These are phyloP conservation scores for Acacia concinna DNA, from an alignment of 331 rosid genomes.

Conservation along the genomic window DNA sequence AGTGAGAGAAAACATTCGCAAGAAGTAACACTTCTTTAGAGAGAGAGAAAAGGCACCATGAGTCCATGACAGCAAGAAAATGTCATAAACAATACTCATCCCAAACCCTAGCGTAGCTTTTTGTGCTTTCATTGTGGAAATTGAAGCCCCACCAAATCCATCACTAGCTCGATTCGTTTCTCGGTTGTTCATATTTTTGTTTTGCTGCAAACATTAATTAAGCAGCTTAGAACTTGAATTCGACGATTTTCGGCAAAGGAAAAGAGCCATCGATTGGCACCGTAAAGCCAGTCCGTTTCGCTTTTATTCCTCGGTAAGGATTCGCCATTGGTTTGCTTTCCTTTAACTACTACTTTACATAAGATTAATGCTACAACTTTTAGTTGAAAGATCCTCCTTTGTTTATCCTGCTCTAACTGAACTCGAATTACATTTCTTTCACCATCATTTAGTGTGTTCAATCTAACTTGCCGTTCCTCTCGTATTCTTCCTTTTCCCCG, in stretches of 20 bases:
- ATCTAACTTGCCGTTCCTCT: neutral
- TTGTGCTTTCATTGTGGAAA: slow-evolving; percentile 20
- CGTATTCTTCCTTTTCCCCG: neutral
- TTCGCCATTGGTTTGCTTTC: slow-evolving; percentile 17
- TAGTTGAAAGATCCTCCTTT: neutral
- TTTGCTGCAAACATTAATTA: neutral
- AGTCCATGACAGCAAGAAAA: slow-evolving; percentile 11
- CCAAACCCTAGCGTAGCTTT: slow-evolving; percentile 45
- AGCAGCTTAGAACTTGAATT: neutral
- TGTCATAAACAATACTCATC: slow-evolving; percentile 20
- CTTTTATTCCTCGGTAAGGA: slow-evolving; percentile 23
- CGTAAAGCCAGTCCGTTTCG: slow-evolving; percentile 35
- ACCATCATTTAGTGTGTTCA: slow-evolving; percentile 15
- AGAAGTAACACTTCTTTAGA: slow-evolving; percentile 4
- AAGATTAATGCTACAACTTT: slow-evolving; percentile 8
- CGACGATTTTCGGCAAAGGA: slow-evolving; percentile 23
- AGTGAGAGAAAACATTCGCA: neutral
- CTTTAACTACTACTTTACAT: slow-evolving; percentile 10
- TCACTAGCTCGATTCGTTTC: slow-evolving; percentile 21
- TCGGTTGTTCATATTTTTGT: neutral
- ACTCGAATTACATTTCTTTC: neutral
- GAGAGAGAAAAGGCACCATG: neutral
- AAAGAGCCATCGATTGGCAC: slow-evolving; percentile 31
- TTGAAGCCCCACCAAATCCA: slow-evolving; percentile 26
- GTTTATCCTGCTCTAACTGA: neutral